Evolutionary conservation across 1,284 basidiomycete genomes (phyloP).

Genomic region (Puccinia brachypodii): DNA sequence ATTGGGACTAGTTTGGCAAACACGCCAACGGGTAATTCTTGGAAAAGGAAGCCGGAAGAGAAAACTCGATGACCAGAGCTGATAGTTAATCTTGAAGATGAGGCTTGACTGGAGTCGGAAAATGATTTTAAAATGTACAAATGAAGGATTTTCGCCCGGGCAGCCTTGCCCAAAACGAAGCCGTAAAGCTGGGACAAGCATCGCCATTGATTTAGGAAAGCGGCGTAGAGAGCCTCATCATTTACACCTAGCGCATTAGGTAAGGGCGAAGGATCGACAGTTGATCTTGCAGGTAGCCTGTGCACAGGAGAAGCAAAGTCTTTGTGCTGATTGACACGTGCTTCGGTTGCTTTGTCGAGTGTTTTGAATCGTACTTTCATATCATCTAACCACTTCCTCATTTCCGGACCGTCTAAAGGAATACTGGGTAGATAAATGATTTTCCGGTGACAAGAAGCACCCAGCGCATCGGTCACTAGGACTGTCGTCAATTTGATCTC

Average conservation of each 20-base stretch:
- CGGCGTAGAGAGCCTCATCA: constrained; percentile 30
- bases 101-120: constrained; percentile 55
- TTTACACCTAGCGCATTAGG: constrained; percentile 7
- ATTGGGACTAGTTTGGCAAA: constrained; percentile 68
- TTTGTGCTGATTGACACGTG: constrained; percentile 1
- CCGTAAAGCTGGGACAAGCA: constrained; percentile 70
- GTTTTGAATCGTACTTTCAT: constrained; percentile 22
- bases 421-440: constrained; percentile 42
- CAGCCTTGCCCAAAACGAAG: constrained; percentile 66
- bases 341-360: constrained; percentile 5
- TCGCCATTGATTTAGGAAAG: constrained; percentile 60
- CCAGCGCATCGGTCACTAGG: constrained; percentile 58
- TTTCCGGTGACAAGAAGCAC: constrained; percentile 18
- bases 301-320: constrained; percentile 31
- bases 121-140: constrained; percentile 63
- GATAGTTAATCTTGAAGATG: constrained; percentile 63
- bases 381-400: constrained; percentile 40
- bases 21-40: constrained; percentile 65
- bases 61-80: constrained; percentile 62
- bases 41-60: constrained; percentile 63
- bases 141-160: constrained; percentile 67
- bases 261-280: not conserved
- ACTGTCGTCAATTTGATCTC: constrained; percentile 69
- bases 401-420: constrained; percentile 40
- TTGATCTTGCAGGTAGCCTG: constrained; percentile 8